Evolutionary conservation across 257 asterid species (phyloP).

Genomic region (Nicotiana undulata): DNA sequence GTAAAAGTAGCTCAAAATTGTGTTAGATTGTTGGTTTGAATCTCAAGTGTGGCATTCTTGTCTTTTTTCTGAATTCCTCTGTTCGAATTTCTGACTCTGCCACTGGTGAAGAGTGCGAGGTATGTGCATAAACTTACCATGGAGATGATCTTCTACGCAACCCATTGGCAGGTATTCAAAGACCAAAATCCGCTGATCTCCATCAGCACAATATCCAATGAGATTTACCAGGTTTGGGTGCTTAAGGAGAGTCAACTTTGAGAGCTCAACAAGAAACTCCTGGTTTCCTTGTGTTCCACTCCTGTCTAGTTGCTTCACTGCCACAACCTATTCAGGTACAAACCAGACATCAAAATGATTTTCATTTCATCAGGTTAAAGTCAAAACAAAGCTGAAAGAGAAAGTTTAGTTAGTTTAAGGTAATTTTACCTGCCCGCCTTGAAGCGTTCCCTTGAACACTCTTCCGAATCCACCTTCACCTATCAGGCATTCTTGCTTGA

Average conservation of each 20-base stretch:
- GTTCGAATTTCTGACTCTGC: too few species aligned
- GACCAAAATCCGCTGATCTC: constrained; percentile 27
- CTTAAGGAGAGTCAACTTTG: constrained; percentile 15
- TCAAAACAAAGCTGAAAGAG: background rate
- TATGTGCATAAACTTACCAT: constrained; percentile 3
- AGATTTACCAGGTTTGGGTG: constrained; percentile 17
- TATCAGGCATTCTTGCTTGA: constrained; percentile 17
- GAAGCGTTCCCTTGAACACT: constrained; percentile 22
- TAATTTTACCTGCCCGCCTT: constrained; percentile 18
- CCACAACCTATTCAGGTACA: constrained; percentile 11
- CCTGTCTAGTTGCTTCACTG: constrained; percentile 25
- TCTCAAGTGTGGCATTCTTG: too few species aligned
- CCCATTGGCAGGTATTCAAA: constrained; percentile 25
- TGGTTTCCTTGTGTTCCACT: constrained; percentile 22
- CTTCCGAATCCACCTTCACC: constrained; percentile 22
- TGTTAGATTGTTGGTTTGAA: too few species aligned
- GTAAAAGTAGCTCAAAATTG: too few species aligned
- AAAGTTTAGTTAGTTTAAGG: background rate
- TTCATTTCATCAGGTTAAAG: background rate
- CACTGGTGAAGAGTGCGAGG: background rate
- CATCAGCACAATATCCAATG: constrained; percentile 27
- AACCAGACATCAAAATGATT: background rate
- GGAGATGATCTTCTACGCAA: constrained; percentile 10
- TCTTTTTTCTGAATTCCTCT: too few species aligned
- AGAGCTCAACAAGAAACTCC: constrained; percentile 18